phyloP scores from a whole-genome alignment of 2,329 filamentous ascomycete species.

The Metarhizium rileyi region DNA sequence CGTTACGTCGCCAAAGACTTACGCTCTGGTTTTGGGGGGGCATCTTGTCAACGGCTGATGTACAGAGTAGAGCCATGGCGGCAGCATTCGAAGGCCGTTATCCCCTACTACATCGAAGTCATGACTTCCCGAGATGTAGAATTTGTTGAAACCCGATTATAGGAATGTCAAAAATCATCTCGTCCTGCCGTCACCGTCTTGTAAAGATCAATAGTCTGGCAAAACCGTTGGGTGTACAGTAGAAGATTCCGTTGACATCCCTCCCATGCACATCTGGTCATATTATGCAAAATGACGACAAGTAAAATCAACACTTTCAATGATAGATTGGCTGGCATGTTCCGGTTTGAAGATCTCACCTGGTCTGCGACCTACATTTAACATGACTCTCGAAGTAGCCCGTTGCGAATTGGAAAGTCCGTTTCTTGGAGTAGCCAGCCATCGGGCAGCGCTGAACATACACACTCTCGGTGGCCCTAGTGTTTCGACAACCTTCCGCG shows the following conservation, averaged over 20 bases:
- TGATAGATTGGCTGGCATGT: slow-evolving; percentile 28
- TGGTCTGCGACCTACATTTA: slow-evolving; percentile 33
- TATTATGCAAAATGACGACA: slow-evolving; percentile 47
- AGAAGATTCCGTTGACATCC: too few relatives aligned
- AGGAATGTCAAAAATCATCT: slow-evolving; percentile 37
- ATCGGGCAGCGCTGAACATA: not conserved
- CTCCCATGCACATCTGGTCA: slow-evolving; percentile 41
- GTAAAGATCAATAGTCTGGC: slow-evolving; percentile 26
- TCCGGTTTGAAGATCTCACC: slow-evolving; percentile 35
- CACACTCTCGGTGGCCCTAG: not conserved
- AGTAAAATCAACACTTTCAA: slow-evolving; percentile 46
- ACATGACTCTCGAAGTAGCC: slow-evolving; percentile 35
- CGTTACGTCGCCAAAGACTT: slow-evolving; percentile 37
- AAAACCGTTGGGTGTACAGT: too few relatives aligned
- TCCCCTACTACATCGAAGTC: slow-evolving; percentile 32
- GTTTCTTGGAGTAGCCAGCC: slow-evolving; percentile 4
- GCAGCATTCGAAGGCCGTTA: slow-evolving; percentile 41
- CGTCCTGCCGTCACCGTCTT: slow-evolving; percentile 27
- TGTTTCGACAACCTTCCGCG: not conserved
- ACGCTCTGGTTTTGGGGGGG: slow-evolving; percentile 44
- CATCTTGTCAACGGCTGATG: slow-evolving; percentile 47
- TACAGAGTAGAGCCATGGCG: slow-evolving; percentile 40
- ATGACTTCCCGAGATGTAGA: slow-evolving; percentile 38
- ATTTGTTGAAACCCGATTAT: slow-evolving; percentile 45
- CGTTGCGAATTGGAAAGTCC: slow-evolving; percentile 16